A percentile compares a stretch with the other conserved stretches of the same genome.
Evolutionary conservation across 2,329 filamentous ascomycete genomes (phyloP).

Genomic region (Hansfordia pulvinata): DNA sequence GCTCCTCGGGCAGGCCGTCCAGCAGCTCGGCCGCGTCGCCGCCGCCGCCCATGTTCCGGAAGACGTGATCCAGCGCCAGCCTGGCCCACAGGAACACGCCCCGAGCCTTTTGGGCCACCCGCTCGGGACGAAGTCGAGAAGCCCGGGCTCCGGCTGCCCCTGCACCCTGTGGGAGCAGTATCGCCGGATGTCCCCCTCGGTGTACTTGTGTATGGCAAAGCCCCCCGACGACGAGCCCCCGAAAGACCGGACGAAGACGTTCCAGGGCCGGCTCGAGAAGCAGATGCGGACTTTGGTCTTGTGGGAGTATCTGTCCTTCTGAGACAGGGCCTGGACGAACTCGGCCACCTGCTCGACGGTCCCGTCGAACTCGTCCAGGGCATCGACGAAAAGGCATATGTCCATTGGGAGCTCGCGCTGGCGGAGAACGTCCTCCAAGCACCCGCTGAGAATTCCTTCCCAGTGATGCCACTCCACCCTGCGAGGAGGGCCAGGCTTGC

Average conservation of each 20-base stretch:
- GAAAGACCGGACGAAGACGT: background rate
- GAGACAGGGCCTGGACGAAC: background rate
- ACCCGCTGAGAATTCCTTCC: too few relatives aligned
- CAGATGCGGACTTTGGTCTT: background rate
- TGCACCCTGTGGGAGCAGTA: background rate
- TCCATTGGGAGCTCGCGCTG: too few relatives aligned
- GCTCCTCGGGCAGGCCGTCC: too few relatives aligned
- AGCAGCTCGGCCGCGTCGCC: too few relatives aligned
- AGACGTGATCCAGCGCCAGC: constrained; percentile 1
- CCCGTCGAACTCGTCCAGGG: background rate
- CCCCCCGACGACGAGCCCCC: too few relatives aligned
- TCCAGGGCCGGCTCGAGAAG: background rate
- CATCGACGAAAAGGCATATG: background rate
- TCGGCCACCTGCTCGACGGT: background rate
- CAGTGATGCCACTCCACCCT: too few relatives aligned
- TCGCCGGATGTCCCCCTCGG: background rate
- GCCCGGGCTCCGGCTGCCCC: too few relatives aligned
- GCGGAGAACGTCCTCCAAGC: too few relatives aligned
- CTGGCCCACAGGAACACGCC: constrained; percentile 1
- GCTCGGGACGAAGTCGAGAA: too few relatives aligned
- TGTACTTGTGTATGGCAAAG: background rate
- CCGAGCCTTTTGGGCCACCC: background rate
- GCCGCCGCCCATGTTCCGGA: too few relatives aligned
- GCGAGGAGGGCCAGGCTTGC: too few relatives aligned
- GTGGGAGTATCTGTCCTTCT: background rate